Evolutionary conservation across 345 rosid genomes (phyloP), one percentile per base, ranked within the genome.

Genomic region (Salix koriyanagi): DNA sequence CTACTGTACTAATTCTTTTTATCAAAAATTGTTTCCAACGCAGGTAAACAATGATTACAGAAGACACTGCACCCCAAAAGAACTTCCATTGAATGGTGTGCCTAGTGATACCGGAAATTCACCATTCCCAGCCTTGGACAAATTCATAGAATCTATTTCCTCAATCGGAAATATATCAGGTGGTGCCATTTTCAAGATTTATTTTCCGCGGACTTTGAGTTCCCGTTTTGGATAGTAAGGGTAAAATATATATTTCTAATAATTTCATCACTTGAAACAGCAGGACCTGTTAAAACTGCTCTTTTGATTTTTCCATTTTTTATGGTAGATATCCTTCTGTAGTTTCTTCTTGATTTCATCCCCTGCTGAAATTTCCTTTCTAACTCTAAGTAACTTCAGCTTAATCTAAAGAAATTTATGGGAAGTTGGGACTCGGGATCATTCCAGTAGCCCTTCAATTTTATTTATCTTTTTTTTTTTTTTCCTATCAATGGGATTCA

Each of bases 71-170:
- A 76, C 75, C 54, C 67, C 77, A 78, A 88, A 68, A 82, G 87
- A 69, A 73, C 74, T 82, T 69, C 79, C 76, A 30, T 60, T 76
- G 32, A 83, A 79, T 81, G 67, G 85, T 74, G 70, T 77, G 75
- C 28, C 84, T 78, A 84, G 70, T 72, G 88, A 84, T 71, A 71
- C 84, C 69, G 92, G 94, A 34, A 91, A 90, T 82, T 92, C 99
- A 30, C 99, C 94, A 11, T 93, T 91, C 84, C 96, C 94, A 10
- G 81, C 70, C 48, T 79, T 96, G 86, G 99, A 96, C 87, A 85
- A 86, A 73, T 93, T 93, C 82, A 76, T 96, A 72, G 93, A 88
- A 81, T 90, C 90, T 25, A 82, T 91, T 65, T 93, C 94, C 32
- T 86, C 98, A 73, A 77, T 65, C 42, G 94, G 91, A 77, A 84